Evolutionary conservation across 2,329 filamentous ascomycete species (phyloP), one percentile per base, ranked within the genome.

Genomic region (Ophiostoma piceae): DNA sequence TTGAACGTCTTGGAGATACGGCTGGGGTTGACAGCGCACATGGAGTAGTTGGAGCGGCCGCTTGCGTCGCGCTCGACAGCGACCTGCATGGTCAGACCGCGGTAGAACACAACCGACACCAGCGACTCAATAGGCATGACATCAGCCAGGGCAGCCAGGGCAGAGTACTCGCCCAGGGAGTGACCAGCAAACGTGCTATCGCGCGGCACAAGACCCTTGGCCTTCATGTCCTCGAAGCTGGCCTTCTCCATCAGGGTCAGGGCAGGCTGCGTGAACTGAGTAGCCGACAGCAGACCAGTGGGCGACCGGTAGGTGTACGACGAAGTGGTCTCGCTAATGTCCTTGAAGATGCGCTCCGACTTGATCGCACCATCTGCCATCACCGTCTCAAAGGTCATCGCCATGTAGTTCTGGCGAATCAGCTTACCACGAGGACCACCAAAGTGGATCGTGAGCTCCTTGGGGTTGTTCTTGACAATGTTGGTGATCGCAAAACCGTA

Each of bases 61-160:
- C 88, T 84, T 71, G 90, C 94, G 79, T 99, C 95, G 78, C 95
- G 93, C 84, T 98, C 95, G 73, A 99, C 95, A 32, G 95, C 95
- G 66, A 99, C 95, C 82, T 99, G 95, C 95, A 99, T 99, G 29
- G 95, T 99, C 77, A 99, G 84, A 77, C 95, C 95, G 80, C 95
- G 93, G 84, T 99, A 99, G 86, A 99, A 99, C 69, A 99, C 96
- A 66, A 99, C 95, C 0, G 95, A 98, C 1, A 99, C 95, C 79
- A 99, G 85, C 75, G 91, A 95, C 84, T 99, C 95, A 77, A 99
- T 99, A n/a, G 96, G 95, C 92, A 99, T 97, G 78, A 99, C 95
- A 77, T 99, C 94, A 12, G 96, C 95, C 72, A 99, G 86, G 14
- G 95, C 95, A 73, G 95, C 95, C 73, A 99, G 88, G 11, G 95